Percentiles rank a stretch among this genome's conserved stretches.
These are phyloP conservation scores for Epichloe gansuensis DNA, from an alignment of 2,329 filamentous ascomycete species.

Conservation along the genomic window DNA sequence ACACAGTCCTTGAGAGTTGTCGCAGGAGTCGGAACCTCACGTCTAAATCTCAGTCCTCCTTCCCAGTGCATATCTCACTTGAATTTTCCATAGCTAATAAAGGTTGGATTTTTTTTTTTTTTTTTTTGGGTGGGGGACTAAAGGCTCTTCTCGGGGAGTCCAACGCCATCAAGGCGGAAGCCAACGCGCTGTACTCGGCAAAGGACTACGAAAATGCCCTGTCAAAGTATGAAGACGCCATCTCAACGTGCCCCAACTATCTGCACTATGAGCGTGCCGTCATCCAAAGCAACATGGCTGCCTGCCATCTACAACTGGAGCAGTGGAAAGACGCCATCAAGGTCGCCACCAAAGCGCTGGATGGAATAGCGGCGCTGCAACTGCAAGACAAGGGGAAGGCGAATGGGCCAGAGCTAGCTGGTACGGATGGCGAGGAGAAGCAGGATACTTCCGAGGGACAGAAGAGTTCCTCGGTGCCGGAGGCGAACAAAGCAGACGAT, in stretches of 20 bases:
- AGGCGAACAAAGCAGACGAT: constrained; percentile 28
- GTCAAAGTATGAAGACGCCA: constrained; percentile 68
- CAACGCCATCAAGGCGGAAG: constrained; percentile 58
- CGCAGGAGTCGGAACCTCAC: neutral
- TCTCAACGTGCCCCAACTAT: constrained; percentile 69
- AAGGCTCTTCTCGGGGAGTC: constrained; percentile 60
- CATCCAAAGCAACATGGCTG: constrained; percentile 76
- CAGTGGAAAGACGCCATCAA: constrained; percentile 78
- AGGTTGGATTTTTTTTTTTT: neutral
- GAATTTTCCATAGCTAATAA: neutral
- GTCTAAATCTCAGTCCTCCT: neutral
- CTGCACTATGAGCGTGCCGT: constrained; percentile 82
- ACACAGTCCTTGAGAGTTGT: neutral
- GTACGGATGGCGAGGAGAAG: neutral
- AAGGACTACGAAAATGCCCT: constrained; percentile 67
- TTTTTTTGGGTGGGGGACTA: neutral
- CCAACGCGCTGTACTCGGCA: constrained; percentile 67
- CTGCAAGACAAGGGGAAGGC: constrained; percentile 1
- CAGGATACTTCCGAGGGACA: neutral
- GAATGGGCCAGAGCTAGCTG: constrained; percentile 27
- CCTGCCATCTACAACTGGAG: constrained; percentile 72
- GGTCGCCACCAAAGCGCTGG: constrained; percentile 59
- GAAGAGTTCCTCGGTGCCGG: neutral
- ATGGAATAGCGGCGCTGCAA: constrained; percentile 54
- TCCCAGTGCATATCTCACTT: neutral